These are phyloP conservation scores for Podila horticola DNA, from an alignment of 192 early-diverging fungal species.

Conservation along the genomic window DNA sequence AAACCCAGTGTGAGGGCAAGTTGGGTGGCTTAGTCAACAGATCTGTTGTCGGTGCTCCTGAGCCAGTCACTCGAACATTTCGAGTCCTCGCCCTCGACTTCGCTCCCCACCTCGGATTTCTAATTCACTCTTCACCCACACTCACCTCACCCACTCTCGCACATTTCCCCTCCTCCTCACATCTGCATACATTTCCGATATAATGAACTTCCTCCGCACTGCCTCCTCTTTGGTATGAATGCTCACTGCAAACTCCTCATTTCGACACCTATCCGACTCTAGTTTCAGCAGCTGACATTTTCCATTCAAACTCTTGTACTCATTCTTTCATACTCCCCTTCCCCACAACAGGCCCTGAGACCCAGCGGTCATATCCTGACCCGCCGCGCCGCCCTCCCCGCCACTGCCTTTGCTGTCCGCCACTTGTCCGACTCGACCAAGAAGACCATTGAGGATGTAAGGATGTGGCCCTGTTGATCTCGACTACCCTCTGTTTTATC, in stretches of 20 bases:
- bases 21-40: neutral
- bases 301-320: neutral
- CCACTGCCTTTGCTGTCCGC: conserved; percentile 43
- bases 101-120: neutral
- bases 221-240: conserved; percentile 13
- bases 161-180: neutral
- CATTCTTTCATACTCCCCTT: too few relatives aligned
- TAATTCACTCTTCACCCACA: neutral
- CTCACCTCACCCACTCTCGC: neutral
- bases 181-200: neutral
- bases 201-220: conserved; percentile 23
- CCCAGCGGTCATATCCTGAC: conserved; percentile 41
- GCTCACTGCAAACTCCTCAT: neutral
- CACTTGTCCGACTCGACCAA: conserved; percentile 52
- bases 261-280: neutral
- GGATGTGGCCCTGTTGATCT: neutral
- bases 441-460: conserved; percentile 55
- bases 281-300: neutral
- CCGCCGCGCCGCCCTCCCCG: conserved; percentile 43
- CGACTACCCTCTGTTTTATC: too few relatives aligned
- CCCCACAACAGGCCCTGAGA: conserved; percentile 24
- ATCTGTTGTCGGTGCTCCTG: neutral
- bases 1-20: neutral
- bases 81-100: too few relatives aligned
- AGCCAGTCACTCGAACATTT: too few relatives aligned